Evolutionary conservation across 352 stramenopile species (phyloP).

Genomic region (Globisporangium heterothallicum): DNA sequence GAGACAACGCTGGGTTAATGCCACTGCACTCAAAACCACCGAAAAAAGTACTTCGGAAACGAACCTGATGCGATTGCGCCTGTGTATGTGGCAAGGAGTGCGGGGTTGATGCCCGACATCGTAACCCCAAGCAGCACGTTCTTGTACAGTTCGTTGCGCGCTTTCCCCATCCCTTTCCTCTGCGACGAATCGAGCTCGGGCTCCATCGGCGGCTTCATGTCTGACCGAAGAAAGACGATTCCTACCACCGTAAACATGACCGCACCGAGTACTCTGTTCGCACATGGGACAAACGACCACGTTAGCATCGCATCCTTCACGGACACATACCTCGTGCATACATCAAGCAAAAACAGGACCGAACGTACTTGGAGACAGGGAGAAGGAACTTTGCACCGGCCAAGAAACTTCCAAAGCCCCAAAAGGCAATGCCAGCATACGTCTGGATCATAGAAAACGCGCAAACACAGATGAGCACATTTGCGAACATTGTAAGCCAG

Average conservation of each 20-base stretch:
- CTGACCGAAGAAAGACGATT: constrained; percentile 71
- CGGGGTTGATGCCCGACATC: constrained; percentile 86
- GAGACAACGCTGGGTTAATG: not conserved
- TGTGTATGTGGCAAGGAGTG: constrained; percentile 81
- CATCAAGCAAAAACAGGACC: not conserved
- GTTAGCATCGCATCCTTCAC: not conserved
- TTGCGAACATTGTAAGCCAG: constrained; percentile 2
- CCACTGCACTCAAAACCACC: not conserved
- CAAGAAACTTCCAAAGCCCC: constrained; percentile 87
- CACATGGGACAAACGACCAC: not conserved
- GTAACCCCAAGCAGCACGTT: constrained; percentile 83
- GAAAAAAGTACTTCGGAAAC: not conserved
- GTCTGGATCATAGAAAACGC: constrained; percentile 30
- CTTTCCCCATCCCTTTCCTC: constrained; percentile 40
- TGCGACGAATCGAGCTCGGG: constrained; percentile 41
- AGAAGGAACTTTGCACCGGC: constrained; percentile 78
- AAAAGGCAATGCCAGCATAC: constrained; percentile 85
- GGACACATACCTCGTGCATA: not conserved
- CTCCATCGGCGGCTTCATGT: constrained; percentile 74
- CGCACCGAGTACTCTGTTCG: constrained; percentile 63
- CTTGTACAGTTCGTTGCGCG: constrained; percentile 66
- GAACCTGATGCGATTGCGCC: constrained; percentile 82
- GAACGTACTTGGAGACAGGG: constrained; percentile 80
- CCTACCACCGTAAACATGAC: constrained; percentile 84
- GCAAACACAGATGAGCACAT: constrained; percentile 1